Evolutionary conservation across 257 asterid species (phyloP), one percentile per base, ranked within the genome.

Genomic region (Przewalskia tangutica): DNA sequence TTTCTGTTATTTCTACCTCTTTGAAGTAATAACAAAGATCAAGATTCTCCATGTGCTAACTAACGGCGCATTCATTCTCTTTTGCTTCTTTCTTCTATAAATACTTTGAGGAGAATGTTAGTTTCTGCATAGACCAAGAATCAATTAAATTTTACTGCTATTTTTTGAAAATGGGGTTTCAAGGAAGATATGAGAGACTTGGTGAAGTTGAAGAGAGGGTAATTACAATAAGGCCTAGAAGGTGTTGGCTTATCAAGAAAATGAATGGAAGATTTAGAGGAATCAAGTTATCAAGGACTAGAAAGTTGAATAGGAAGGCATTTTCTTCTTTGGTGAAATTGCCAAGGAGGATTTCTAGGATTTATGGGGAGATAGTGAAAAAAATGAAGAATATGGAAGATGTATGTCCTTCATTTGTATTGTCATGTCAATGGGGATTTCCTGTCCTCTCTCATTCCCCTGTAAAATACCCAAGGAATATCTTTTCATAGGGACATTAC

Each of bases 291-390:
- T 84, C 88, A 44, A 83, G 94, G 12, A 79, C 87, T 0, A 89
- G 85, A 55, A 91, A 86, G 88, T 46, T 92, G 89, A 89, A 89
- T n/a, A 92, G 97, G 97, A 92, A 90, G 93, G 90, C 94, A 18
- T 89, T 89, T 78, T 87, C 90, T 20, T 64, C 90, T 16, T 64
- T 90, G 48, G 81, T 85, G 36, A n/a, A 85, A 17, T 75, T 92
- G 83, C 91, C 97, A 6, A 91, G 89, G 75, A 93, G 65, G 90
- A 86, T 92, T 85, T 89, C 83, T 7, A 83, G 88, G 53, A 85
- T 89, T 0, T 91, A 80, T 79, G 83, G 84, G 23, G 91, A 85
- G n/a, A 80, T 85, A 23, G 86, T 88, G 27, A 87, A 67, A 64
- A 78, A 86, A 80, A 80, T 86, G 89, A 90, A 87, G 83, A 85